phyloP scores from a whole-genome alignment of 768 basidiomycete genomes.

The Boletus rubroflammeus region DNA sequence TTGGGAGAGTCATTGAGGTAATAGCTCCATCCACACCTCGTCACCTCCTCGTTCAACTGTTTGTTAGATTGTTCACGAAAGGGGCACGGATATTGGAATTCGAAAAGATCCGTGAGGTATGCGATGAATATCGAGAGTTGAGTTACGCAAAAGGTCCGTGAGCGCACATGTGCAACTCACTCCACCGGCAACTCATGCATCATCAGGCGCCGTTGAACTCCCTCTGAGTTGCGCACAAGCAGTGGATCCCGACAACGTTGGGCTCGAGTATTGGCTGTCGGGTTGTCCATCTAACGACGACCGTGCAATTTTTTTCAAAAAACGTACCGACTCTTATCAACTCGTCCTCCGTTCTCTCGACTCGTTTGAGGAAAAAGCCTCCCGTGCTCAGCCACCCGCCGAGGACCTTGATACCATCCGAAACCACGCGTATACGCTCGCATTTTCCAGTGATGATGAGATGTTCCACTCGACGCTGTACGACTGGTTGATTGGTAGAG shows the following conservation, averaged over 20 bases:
- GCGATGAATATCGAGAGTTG: constrained; percentile 85
- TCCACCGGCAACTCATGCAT: not conserved
- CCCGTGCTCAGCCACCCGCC: constrained; percentile 28
- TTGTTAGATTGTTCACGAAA: constrained; percentile 75
- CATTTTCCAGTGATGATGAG: constrained; percentile 81
- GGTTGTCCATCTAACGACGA: constrained; percentile 58
- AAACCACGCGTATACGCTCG: constrained; percentile 80
- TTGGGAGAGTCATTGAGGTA: constrained; percentile 87
- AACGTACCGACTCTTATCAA: constrained; percentile 72
- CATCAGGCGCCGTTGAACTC: constrained; percentile 75
- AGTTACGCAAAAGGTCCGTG: constrained; percentile 74
- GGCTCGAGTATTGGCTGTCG: constrained; percentile 72
- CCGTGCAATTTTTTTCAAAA: constrained; percentile 54
- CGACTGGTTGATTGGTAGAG: constrained; percentile 84
- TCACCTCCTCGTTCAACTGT: constrained; percentile 2
- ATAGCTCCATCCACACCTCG: constrained; percentile 6
- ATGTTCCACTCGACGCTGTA: constrained; percentile 94
- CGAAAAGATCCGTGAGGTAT: constrained; percentile 80
- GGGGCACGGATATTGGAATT: constrained; percentile 82
- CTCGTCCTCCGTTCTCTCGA: constrained; percentile 78
- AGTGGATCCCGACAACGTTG: constrained; percentile 71
- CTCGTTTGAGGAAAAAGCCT: constrained; percentile 69
- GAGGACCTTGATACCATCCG: constrained; percentile 71
- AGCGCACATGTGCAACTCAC: not conserved
- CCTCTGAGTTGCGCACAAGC: constrained; percentile 79